Evolutionary conservation across 225 moss, liverwort and hornwort genomes (phyloP), one percentile per base, ranked within the genome.

Genomic region (Neckera pumila): DNA sequence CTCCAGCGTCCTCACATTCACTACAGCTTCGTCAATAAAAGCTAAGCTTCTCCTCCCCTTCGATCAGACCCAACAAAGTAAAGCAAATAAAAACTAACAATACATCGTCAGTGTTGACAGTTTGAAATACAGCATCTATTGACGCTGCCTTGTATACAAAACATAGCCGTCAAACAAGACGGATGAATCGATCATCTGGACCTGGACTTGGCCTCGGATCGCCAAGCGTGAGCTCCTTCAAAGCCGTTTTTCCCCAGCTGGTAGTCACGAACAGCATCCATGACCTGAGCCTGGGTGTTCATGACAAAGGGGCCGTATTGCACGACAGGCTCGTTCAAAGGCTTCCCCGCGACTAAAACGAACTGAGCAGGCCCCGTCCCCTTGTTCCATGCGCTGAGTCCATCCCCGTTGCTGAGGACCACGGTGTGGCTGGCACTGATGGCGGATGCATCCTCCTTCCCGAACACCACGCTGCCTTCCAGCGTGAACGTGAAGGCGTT

Each of bases 241-340:
- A 96, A 98, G 11, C 96, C 96, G 87, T 96, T 96, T 82, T 60
- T 91, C 28, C 92, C 93, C 25, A 87, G 88, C 47, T 90, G 95
- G 84, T 92, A 96, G 47, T 98, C 97, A 6, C 71, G 88, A 11
- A 98, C 89, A 38, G 97, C 89, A 59, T 98, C 93, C 85, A 86
- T 92, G 63, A 98, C 81, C 85, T 98, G 91, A 5, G 94, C 93
- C 86, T 90, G 90, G 0, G 93, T 93, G 91, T 98, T 98, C 97
- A 98, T 98, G 36, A 98, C 97, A 38, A 98, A 98, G 10, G 97
- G 97, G 13, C 97, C 96, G 57, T 98, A 92, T 43, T 98, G 96
- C 8, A 92, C 95, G 16, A 98, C 95, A 1, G 96, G 95, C 88
- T 98, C 97, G 45, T 95, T 94, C 82, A 98, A 57, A 8, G 96